Percentiles rank a stretch among this genome's conserved stretches.
Conservation (phyloP, 1,284 basidiomycete species). For the Schizophyllum commune region DNA sequence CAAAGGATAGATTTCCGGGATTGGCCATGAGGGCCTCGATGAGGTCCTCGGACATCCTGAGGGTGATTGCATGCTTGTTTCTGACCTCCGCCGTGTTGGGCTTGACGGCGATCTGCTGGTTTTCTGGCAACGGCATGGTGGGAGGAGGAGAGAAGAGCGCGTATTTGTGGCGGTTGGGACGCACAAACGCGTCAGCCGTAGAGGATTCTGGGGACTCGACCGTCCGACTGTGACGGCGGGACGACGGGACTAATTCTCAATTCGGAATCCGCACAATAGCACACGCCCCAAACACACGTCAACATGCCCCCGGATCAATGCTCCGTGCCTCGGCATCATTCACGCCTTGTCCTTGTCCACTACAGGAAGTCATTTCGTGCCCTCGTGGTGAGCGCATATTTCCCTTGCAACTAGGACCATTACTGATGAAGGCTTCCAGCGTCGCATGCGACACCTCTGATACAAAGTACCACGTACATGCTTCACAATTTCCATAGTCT, state of each 20-base stretch:
- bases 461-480: too few species aligned
- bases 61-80: conserved; percentile 58
- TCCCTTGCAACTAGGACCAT: too few species aligned
- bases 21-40: conserved; percentile 54
- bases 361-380: too few species aligned
- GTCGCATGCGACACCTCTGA: too few species aligned
- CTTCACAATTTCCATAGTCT: too few species aligned
- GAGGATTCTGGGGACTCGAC: too few species aligned
- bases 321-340: too few species aligned
- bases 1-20: conserved; percentile 49
- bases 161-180: too few species aligned
- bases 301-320: not conserved
- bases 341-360: too few species aligned
- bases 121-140: not conserved
- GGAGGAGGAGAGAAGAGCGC: not conserved
- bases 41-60: conserved; percentile 62
- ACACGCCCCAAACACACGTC: not conserved
- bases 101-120: not conserved
- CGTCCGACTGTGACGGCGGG: not conserved
- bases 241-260: not conserved
- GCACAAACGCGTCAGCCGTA: too few species aligned
- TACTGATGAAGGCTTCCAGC: too few species aligned
- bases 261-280: not conserved
- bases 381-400: too few species aligned
- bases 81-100: not conserved